Percentiles rank a stretch among this genome's conserved stretches.
phyloP scores from a whole-genome alignment of 768 basidiomycete species.

The Rhodocollybia butyracea region DNA sequence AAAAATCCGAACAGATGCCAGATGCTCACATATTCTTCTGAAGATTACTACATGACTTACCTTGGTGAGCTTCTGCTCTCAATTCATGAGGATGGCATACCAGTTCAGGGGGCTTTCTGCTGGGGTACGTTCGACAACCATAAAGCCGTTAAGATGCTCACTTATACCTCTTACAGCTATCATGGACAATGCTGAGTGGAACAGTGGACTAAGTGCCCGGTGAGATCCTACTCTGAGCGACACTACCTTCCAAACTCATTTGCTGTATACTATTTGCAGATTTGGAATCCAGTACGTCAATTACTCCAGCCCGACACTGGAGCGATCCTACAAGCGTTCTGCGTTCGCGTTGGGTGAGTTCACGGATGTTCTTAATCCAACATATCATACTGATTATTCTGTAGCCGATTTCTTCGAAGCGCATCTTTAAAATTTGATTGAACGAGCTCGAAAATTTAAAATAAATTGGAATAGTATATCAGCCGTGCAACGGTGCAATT shows the following conservation, averaged over 20 bases:
- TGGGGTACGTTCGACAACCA: conserved; percentile 34
- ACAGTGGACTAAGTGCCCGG: conserved; percentile 36
- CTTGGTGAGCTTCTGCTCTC: conserved; percentile 46
- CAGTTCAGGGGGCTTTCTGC: conserved; percentile 42
- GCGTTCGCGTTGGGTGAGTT: conserved; percentile 35
- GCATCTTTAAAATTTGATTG: not conserved
- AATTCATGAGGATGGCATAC: conserved; percentile 48
- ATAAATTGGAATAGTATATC: too few species aligned
- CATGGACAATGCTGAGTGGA: conserved; percentile 48
- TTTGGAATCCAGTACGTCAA: conserved; percentile 52
- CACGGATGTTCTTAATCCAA: not conserved
- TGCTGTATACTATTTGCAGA: conserved; percentile 17
- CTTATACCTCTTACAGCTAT: conserved; percentile 29
- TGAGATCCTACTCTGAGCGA: conserved; percentile 16
- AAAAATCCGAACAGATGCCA: not conserved
- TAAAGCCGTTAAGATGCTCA: not conserved
- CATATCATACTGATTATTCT: not conserved
- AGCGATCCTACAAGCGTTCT: conserved; percentile 46
- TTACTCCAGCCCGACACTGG: conserved; percentile 37
- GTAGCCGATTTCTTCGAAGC: conserved; percentile 4
- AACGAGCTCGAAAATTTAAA: too few species aligned
- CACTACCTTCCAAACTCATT: not conserved
- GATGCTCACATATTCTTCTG: not conserved
- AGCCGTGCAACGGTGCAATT: too few species aligned
- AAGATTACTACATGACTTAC: conserved; percentile 48